Evolutionary conservation across 2,329 filamentous ascomycete genomes (phyloP).

Genomic region (Cercospora beticola): DNA sequence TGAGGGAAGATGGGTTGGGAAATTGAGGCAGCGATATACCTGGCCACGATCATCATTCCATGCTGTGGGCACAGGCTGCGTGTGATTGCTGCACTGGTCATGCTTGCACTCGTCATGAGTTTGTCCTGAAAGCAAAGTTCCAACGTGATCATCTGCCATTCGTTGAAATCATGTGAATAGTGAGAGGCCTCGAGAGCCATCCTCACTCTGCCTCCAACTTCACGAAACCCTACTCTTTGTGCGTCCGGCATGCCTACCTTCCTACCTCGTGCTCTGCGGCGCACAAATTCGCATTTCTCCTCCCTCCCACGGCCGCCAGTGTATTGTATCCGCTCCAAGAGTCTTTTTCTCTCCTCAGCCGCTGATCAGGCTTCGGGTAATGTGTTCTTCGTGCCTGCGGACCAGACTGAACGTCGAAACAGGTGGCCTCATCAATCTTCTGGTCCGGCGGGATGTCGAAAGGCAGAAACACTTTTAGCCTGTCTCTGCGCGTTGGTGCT

Average conservation of each 20-base stretch:
- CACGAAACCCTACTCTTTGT: not conserved
- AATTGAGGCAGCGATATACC: not conserved
- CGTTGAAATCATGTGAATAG: not conserved
- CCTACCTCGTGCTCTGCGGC: not conserved
- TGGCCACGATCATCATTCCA: not conserved
- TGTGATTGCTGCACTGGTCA: not conserved
- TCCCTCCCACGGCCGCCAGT: not conserved
- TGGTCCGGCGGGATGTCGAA: not conserved
- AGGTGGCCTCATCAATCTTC: not conserved
- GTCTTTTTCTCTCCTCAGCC: not conserved
- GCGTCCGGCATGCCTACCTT: not conserved
- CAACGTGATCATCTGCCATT: not conserved
- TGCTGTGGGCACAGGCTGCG: not conserved
- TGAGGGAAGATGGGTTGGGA: not conserved
- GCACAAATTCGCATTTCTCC: not conserved
- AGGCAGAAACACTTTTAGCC: not conserved
- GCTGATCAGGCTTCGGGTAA: not conserved
- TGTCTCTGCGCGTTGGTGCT: not conserved
- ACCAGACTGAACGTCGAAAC: not conserved
- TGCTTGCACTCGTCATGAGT: not conserved
- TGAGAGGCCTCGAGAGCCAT: not conserved
- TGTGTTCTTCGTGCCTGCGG: not conserved
- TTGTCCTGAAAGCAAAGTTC: not conserved
- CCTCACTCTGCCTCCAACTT: not conserved
- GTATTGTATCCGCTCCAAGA: not conserved